A percentile compares a stretch with the other conserved stretches of the same genome.
Conservation (phyloP, 2,329 filamentous ascomycete species). For the Aspergillus spinulosporus region DNA sequence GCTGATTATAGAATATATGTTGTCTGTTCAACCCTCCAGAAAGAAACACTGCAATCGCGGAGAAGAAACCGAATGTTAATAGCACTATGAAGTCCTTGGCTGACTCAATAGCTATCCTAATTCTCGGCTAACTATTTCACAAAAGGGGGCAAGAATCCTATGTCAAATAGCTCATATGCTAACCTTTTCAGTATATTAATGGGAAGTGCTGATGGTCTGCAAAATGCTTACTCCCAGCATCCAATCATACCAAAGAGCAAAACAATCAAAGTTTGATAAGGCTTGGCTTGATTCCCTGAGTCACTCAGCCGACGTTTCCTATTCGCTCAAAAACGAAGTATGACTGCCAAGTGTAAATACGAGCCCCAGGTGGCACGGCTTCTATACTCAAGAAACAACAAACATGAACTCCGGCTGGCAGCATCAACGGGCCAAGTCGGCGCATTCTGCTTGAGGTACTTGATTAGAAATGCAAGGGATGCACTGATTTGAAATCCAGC, state of each 20-base stretch:
- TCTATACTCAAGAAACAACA: background rate
- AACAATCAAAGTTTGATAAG: background rate
- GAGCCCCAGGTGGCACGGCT: background rate
- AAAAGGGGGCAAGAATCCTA: no score
- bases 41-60: no score
- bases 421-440: background rate
- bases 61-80: no score
- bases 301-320: background rate
- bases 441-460: background rate
- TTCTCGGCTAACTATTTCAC: no score
- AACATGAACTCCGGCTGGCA: background rate
- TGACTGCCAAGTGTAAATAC: background rate
- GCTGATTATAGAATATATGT: no score
- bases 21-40: no score
- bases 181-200: no score
- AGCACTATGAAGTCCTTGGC: no score
- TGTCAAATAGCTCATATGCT: no score
- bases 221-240: background rate
- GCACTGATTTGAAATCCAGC: background rate
- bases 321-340: background rate
- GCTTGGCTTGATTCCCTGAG: background rate
- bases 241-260: background rate
- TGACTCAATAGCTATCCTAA: no score
- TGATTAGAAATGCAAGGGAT: background rate
- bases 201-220: background rate